A percentile compares a stretch with the other conserved stretches of the same genome.
Evolutionary conservation across 441 rosid genomes (phyloP).

Genomic region (Capsella rubella): DNA sequence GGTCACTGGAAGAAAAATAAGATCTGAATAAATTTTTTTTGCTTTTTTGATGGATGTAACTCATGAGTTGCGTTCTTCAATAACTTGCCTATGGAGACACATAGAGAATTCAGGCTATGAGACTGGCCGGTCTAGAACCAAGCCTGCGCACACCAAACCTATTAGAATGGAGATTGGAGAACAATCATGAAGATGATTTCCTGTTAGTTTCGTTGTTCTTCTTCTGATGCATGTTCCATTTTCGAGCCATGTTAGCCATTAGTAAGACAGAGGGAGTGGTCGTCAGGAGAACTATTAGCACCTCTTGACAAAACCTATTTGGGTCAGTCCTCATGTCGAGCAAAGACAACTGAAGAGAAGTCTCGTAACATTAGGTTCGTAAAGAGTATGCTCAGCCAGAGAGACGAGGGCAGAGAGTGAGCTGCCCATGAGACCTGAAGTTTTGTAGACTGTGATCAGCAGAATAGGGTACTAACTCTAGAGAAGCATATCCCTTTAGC

Average conservation of each 20-base stretch:
- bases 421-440: background rate
- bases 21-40: constrained; percentile 45
- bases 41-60: constrained; percentile 22
- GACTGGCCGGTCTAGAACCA: constrained; percentile 54
- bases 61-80: background rate
- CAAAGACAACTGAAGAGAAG: background rate
- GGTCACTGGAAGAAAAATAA: constrained; percentile 41
- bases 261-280: constrained; percentile 13
- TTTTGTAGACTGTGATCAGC: background rate
- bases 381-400: background rate
- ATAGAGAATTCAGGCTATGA: background rate
- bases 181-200: constrained; percentile 52
- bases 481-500: background rate
- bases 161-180: constrained; percentile 50
- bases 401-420: background rate
- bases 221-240: constrained; percentile 55
- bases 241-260: constrained; percentile 43
- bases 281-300: background rate
- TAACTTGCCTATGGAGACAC: no score
- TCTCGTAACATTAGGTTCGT: background rate
- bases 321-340: background rate
- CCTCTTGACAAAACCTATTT: background rate
- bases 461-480: background rate
- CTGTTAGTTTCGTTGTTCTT: constrained; percentile 63
- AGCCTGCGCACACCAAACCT: constrained; percentile 57